Evolutionary conservation across 345 rosid genomes (phyloP).

Genomic region (Toxicodendron radicans): DNA sequence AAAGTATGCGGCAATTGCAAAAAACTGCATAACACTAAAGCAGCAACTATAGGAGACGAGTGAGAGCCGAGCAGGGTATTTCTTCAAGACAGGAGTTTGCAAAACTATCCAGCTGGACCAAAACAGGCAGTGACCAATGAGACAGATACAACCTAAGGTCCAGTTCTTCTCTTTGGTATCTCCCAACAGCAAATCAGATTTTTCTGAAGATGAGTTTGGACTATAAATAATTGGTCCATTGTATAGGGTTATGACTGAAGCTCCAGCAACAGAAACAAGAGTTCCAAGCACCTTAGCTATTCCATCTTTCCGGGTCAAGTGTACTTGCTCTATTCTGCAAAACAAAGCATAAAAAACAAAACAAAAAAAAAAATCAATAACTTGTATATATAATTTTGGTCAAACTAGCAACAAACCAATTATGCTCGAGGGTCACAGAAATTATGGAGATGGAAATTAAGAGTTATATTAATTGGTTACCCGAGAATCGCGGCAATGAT

Average conservation of each 20-base stretch:
- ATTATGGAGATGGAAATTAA: not conserved
- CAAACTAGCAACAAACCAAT: not conserved
- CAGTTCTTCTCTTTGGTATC: constrained; percentile 52
- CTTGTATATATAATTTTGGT: too few relatives aligned
- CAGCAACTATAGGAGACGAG: constrained; percentile 68
- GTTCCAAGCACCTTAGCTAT: constrained; percentile 64
- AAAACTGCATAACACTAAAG: constrained; percentile 67
- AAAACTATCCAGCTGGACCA: constrained; percentile 94
- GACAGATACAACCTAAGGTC: constrained; percentile 70
- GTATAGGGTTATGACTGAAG: constrained; percentile 62
- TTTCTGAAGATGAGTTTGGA: constrained; percentile 27
- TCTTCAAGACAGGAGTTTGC: constrained; percentile 69
- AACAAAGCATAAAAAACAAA: not conserved
- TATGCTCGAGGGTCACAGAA: not conserved
- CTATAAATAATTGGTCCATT: constrained; percentile 55
- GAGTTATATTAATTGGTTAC: constrained; percentile 19
- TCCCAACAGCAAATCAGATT: constrained; percentile 21
- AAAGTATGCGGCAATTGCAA: constrained; percentile 49
- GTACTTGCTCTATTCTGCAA: constrained; percentile 58
- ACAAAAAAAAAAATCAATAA: too few relatives aligned
- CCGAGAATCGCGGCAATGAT: constrained; percentile 58
- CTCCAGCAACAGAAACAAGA: constrained; percentile 52
- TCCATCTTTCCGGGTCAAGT: constrained; percentile 53
- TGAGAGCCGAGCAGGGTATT: constrained; percentile 79
- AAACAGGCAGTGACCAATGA: constrained; percentile 74